These are phyloP conservation scores for Lachancea waltii DNA, from an alignment of 805 yeast genomes.

Conservation along the genomic window DNA sequence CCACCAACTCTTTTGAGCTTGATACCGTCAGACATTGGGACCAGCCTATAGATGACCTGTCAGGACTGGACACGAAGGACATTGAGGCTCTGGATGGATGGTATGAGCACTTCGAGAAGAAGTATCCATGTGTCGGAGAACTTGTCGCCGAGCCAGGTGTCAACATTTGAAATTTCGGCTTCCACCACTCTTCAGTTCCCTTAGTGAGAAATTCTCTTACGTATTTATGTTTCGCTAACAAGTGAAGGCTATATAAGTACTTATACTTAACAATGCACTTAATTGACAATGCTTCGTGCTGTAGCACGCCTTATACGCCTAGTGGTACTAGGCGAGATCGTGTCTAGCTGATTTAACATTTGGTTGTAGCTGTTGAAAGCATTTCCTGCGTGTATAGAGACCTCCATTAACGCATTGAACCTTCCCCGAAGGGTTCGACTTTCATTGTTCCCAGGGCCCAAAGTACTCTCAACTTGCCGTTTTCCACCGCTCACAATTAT, in stretches of 20 bases:
- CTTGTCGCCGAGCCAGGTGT: constrained; percentile 42
- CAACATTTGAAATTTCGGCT: constrained; percentile 11
- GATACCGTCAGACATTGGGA: constrained; percentile 60
- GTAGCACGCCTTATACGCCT: constrained; percentile 2
- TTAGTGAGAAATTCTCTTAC: neutral
- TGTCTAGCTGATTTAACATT: constrained; percentile 6
- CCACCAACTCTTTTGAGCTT: constrained; percentile 76
- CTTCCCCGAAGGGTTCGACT: constrained; percentile 2
- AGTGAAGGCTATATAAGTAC: too few relatives aligned
- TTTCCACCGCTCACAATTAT: constrained; percentile 4
- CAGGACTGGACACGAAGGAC: constrained; percentile 56
- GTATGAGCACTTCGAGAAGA: constrained; percentile 74
- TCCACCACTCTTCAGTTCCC: neutral
- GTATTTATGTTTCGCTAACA: constrained; percentile 1
- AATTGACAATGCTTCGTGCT: neutral
- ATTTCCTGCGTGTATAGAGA: constrained; percentile 5
- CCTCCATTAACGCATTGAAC: constrained; percentile 3
- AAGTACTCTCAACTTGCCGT: neutral
- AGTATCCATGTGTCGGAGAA: constrained; percentile 77
- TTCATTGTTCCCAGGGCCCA: neutral
- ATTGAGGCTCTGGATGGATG: constrained; percentile 68
- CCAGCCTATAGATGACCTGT: constrained; percentile 68
- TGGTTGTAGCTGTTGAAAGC: constrained; percentile 7
- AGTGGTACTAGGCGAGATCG: constrained; percentile 7
- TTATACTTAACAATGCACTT: neutral